Evolutionary conservation across 306 rosid genomes (phyloP), one percentile per base, ranked within the genome.

Genomic region (Cyclanthera cordifolia): DNA sequence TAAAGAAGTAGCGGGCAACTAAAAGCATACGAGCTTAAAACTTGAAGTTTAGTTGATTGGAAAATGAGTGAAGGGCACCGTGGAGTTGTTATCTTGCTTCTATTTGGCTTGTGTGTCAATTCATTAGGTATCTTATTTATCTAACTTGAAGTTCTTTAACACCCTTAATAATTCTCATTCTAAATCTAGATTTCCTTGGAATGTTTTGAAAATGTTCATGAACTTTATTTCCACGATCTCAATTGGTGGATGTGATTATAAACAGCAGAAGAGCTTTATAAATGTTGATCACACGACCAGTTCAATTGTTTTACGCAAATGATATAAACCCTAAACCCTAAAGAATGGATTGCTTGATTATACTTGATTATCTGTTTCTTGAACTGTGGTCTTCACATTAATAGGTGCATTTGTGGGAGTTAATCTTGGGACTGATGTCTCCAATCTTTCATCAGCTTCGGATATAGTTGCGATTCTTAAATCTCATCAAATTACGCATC

Each of bases 341-440:
- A 8, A 30, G 11, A 58, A 30, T 2, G 13, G 10, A 57, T 15
- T 57, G 41, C 16, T 57, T 57, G 46, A 2, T 37, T 37, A 19
- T 37, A 61, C 28, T 30, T 10, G 1, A 21, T 16, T 20, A 4
- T 43, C 37, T 45, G 7, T 65, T 45, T 24, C 43, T 47, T 25
- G 12, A 71, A 54, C 12, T 41, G 52, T 71, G 74, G 27, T 55
- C 45, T 71, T 41, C 69, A 73, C 76, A 39, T 78, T 80, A 61
- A 78, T 69, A 92, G 97, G 97, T 82, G 90, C 97, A 57, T 92
- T 85, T 72, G 82, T 92, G 50, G 97, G 97, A 61, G 77, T 92
- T 52, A 89, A 89, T 78, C 83, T 92, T 16, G 97, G 97, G 24
- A 89, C 88, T 10, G 83, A 82, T 58, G 86, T 87, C 45, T 77